Evolutionary conservation across 306 rosid genomes (phyloP), one percentile per base, ranked within the genome.

Genomic region (Geum urbanum): DNA sequence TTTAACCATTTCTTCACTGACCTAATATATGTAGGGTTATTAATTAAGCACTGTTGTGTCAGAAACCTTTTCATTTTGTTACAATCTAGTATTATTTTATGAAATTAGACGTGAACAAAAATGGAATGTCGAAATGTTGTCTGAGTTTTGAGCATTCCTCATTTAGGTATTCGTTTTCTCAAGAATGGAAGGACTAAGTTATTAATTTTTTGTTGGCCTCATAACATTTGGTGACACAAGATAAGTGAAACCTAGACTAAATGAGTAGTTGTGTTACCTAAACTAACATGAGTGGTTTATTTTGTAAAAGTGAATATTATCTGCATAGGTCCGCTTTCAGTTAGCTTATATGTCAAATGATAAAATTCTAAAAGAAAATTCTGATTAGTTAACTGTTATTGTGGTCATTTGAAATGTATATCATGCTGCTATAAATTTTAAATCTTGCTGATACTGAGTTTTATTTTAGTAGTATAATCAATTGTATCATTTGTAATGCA

Each of bases 331-430:
- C 24, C 41, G 56, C 49, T 57, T 12, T 65, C 59, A 43, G 50
- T 43, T 66, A 10, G 70, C 43, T 56, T 22, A 4, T 49, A 16
- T 72, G 50, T 43, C 69, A 66, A 72, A 70, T 7, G 39, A 43
- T 49, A 40, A 60, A 22, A 3, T 48, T 24, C 24, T 56, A 16
- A 24, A 14, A 63, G 56, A 59, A 20, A 47, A 47, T 35, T 35
- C 35, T 14, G 8, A 14, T 41, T 20, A 9, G 6, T 16, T 53
- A 53, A 1, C 19, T 24, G 58, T 12, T 54, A 19, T 40, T 65
- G 18, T 20, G 53, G 18, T 55, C 58, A 45, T 71, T 12, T 15
- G 40, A 43, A 44, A 46, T 24, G 51, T 37, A 18, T 15, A 14
- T 22, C 7, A 24, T 56, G 32, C 51, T 9, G 57, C 32, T 56